Base-by-base conservation (phyloP, 805 yeast genomes). In the Teunomyces kruisii region DNA sequence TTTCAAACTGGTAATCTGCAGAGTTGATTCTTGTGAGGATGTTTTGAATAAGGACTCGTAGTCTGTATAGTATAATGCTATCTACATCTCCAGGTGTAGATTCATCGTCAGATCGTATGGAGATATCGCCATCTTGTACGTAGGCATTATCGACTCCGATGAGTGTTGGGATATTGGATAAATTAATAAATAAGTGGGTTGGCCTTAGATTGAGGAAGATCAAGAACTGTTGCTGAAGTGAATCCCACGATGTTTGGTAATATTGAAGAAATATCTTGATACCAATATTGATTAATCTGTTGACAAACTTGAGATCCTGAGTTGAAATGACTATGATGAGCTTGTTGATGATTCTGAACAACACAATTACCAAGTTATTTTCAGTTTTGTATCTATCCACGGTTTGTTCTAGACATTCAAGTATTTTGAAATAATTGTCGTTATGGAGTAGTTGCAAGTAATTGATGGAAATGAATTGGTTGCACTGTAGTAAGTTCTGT, bases 271-370 rank as follows among this genome's bases (percentile, higher is more conserved):
- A 51, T 12, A 70, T 58, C 9, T 51, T 57, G 22, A 76, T 47
- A 0, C 81, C 79, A 1, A 74, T 33, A 32, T 59, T 59, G 10
- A 72, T 66, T 3, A 81, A 49, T 14, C 55, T 51, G 48, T 73
- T 53, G 3, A 77, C 68, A 15, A 67, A 55, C 4, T 56, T 44
- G 6, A 75, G 55, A 51, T 78, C 68, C 4, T 66, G 57, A 0
- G 76, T 70, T 2, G 79, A 66, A 4, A 74, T 56, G n/a, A 66
- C 60, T 0, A 75, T 50, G 6, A 82, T 51, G 3, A 74, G 52
- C 29, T 67, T 70, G 55, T 82, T 83, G 13, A 77, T 58, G 12
- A 83, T 58, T 42, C 68, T 67, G 36, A 82, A 55, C 2, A 61
- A 43, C 6, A 50, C 41, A 2, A 63, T 50, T 17, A 59, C 47